A percentile compares a stretch with the other conserved stretches of the same genome.
Evolutionary conservation across 768 basidiomycete genomes (phyloP).

Genomic region (Rhodotorula diobovata): DNA sequence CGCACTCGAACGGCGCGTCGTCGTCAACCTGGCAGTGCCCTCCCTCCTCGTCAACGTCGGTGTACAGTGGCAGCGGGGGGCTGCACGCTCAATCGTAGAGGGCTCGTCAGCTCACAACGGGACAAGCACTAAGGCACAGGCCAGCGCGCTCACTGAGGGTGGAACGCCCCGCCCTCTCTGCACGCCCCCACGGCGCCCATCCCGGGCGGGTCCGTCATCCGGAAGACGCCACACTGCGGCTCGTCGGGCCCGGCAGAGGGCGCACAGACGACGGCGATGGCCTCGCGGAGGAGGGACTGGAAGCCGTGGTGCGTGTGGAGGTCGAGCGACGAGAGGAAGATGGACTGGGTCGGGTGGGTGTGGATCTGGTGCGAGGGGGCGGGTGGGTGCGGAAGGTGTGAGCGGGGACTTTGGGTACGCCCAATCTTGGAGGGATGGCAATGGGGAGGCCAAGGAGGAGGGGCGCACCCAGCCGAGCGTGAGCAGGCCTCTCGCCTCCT

Average conservation of each 20-base stretch:
- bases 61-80: slow-evolving; percentile 25
- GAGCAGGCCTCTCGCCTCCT: slow-evolving; percentile 71
- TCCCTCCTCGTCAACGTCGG: slow-evolving; percentile 65
- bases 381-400: no score
- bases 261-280: slow-evolving; percentile 87
- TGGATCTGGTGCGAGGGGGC: slow-evolving; percentile 73
- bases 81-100: no score
- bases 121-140: no score
- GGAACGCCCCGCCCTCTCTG: slow-evolving; percentile 68
- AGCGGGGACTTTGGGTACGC: no score
- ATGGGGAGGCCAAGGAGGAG: slow-evolving; percentile 15
- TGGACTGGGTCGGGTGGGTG: slow-evolving; percentile 84
- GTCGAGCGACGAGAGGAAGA: slow-evolving; percentile 94
- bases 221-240: slow-evolving; percentile 58
- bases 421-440: no score
- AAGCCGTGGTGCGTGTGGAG: slow-evolving; percentile 86
- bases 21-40: slow-evolving; percentile 72
- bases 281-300: slow-evolving; percentile 83
- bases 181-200: slow-evolving; percentile 67
- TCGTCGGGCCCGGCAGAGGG: slow-evolving; percentile 56
- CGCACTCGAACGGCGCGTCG: slow-evolving; percentile 68
- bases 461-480: slow-evolving; percentile 81
- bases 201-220: slow-evolving; percentile 81
- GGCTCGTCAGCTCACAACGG: no score
- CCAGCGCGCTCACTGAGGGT: slow-evolving; percentile 77